A percentile compares a stretch with the other conserved stretches of the same genome.
phyloP scores from a whole-genome alignment of 139 green algal species.

The Pleodorina starrii region DNA sequence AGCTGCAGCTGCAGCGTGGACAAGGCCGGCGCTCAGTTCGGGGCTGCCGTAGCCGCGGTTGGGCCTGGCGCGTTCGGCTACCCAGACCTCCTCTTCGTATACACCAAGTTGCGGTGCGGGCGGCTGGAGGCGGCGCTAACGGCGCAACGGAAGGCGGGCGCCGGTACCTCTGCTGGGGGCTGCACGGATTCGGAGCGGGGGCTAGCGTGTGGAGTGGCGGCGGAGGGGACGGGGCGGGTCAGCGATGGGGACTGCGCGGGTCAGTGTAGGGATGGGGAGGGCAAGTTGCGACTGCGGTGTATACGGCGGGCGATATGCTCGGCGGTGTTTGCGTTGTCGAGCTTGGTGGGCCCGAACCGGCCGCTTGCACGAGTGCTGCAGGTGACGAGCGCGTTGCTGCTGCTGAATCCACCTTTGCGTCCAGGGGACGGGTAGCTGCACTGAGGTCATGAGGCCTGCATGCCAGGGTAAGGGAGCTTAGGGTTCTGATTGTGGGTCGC shows the following conservation, averaged over 20 bases:
- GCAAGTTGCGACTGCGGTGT: not conserved
- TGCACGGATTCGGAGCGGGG: not conserved
- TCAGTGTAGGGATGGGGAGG: not conserved
- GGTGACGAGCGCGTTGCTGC: not conserved
- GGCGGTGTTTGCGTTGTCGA: slow-evolving; percentile 15
- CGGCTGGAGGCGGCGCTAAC: slow-evolving; percentile 22
- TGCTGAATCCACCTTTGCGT: not conserved
- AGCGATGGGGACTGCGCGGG: not conserved
- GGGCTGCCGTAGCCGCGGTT: too few species aligned
- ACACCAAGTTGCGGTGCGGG: slow-evolving; percentile 15
- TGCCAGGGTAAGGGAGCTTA: too few species aligned
- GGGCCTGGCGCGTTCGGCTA: not conserved
- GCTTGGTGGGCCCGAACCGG: not conserved
- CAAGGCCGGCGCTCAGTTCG: not conserved
- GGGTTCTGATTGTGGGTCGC: too few species aligned
- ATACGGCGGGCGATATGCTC: slow-evolving; percentile 15
- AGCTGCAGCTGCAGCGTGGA: slow-evolving; percentile 11
- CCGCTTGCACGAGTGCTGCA: slow-evolving; percentile 14
- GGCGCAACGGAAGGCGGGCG: not conserved
- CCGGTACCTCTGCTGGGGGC: not conserved
- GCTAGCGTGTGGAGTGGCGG: not conserved
- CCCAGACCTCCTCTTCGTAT: slow-evolving; percentile 21
- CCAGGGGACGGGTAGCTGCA: not conserved
- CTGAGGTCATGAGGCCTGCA: too few species aligned
- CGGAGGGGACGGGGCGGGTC: not conserved